phyloP scores from a whole-genome alignment of 2,329 filamentous ascomycete species.

The Falciphora oryzae region DNA sequence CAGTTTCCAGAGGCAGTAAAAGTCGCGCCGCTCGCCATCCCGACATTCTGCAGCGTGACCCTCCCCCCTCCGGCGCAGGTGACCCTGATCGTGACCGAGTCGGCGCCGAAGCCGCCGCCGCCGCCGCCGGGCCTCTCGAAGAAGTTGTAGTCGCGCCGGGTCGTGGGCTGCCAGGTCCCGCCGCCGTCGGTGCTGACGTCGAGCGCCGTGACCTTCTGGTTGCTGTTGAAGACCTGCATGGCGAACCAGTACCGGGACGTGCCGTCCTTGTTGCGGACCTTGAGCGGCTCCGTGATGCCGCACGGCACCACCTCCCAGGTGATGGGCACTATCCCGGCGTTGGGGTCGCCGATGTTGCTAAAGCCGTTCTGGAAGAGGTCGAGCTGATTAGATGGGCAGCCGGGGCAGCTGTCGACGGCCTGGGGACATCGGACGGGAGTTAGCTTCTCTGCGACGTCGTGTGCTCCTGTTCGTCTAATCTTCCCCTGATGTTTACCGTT shows the following conservation, averaged over 20 bases:
- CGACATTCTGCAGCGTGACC: conserved; percentile 9
- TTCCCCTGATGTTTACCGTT: not conserved
- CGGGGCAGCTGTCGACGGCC: conserved; percentile 41
- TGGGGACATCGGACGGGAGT: conserved; percentile 13
- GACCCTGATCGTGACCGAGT: conserved; percentile 10
- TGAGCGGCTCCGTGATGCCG: conserved; percentile 34
- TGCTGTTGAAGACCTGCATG: conserved; percentile 61
- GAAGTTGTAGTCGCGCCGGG: conserved; percentile 51
- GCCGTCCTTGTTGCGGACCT: conserved; percentile 39
- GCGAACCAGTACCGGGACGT: conserved; percentile 38
- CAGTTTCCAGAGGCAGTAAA: conserved; percentile 9
- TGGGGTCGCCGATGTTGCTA: conserved; percentile 28
- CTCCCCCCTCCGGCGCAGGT: conserved; percentile 9
- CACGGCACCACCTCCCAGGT: conserved; percentile 33
- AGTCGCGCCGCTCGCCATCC: conserved; percentile 10
- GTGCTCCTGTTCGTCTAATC: no score
- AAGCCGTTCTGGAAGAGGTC: conserved; percentile 41
- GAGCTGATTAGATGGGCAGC: conserved; percentile 34
- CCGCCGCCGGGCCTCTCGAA: conserved; percentile 44
- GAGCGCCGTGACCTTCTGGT: conserved; percentile 47
- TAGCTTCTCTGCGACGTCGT: not conserved
- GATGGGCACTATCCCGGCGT: conserved; percentile 29
- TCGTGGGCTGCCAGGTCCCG: conserved; percentile 50
- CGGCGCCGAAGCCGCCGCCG: conserved; percentile 32
- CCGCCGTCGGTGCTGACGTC: conserved; percentile 58